Conservation (phyloP, 345 rosid species). For the Melaleuca quinquenervia region DNA sequence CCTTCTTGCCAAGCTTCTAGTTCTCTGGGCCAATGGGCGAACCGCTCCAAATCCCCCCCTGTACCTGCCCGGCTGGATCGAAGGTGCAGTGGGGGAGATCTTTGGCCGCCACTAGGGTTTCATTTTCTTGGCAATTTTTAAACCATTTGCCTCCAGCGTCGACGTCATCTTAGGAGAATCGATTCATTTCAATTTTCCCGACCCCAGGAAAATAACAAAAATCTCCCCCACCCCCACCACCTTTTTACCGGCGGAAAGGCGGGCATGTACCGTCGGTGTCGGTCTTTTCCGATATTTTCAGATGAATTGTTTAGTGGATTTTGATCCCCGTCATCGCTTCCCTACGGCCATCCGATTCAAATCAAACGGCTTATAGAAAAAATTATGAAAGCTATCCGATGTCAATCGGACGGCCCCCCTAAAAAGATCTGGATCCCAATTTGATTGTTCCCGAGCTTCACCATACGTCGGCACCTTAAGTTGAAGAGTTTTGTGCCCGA, state of each 20-base stretch:
- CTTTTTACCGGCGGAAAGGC: neutral
- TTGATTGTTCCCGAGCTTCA: too few species aligned
- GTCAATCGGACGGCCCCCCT: too few species aligned
- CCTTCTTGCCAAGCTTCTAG: neutral
- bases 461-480: neutral
- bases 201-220: neutral
- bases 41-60: neutral
- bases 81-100: neutral
- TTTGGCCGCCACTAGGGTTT: neutral
- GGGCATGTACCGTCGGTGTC: neutral
- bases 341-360: too few species aligned
- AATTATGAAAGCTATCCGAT: too few species aligned
- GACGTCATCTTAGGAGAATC: neutral
- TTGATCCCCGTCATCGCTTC: too few species aligned
- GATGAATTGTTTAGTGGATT: too few species aligned
- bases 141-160: neutral
- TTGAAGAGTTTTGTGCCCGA: neutral
- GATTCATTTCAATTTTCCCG: neutral
- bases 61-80: neutral
- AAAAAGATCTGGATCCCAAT: too few species aligned
- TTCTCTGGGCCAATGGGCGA: neutral
- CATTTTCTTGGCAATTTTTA: neutral
- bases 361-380: too few species aligned
- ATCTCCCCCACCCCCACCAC: neutral
- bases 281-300: neutral